phyloP scores from a whole-genome alignment of 306 rosid genomes.

The Carpinus fangiana region DNA sequence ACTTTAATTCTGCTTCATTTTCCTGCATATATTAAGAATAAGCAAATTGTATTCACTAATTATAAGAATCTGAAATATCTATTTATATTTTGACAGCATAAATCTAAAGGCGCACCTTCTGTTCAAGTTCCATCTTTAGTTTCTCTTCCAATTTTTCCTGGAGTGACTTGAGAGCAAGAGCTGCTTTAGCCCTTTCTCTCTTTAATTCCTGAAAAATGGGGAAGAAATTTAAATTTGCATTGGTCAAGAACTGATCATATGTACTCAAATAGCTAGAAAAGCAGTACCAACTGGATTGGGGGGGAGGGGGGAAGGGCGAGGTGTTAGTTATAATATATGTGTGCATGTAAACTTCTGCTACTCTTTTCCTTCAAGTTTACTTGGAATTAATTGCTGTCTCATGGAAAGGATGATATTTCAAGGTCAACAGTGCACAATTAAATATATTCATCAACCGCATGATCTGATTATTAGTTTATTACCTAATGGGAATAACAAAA shows the following conservation, averaged over 20 bases:
- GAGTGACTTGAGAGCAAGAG: conserved; percentile 77
- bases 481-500: no score
- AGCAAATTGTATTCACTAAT: conserved; percentile 31
- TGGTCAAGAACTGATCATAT: conserved; percentile 15
- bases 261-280: conserved; percentile 9
- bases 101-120: conserved; percentile 55
- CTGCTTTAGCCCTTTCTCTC: conserved; percentile 83
- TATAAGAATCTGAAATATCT: conserved; percentile 14
- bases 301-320: not conserved
- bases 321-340: not conserved
- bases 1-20: conserved; percentile 57
- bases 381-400: not conserved
- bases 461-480: not conserved
- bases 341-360: not conserved
- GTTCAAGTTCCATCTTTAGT: conserved; percentile 71
- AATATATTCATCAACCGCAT: not conserved
- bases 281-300: not conserved
- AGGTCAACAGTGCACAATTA: not conserved
- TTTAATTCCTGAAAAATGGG: conserved; percentile 64
- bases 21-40: conserved; percentile 54
- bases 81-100: conserved; percentile 20
- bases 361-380: not conserved
- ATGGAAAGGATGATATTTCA: not conserved
- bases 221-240: not conserved
- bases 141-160: conserved; percentile 88